Conservation (phyloP, 495 filamentous ascomycete species). For the Lophiostoma macrostomum region DNA sequence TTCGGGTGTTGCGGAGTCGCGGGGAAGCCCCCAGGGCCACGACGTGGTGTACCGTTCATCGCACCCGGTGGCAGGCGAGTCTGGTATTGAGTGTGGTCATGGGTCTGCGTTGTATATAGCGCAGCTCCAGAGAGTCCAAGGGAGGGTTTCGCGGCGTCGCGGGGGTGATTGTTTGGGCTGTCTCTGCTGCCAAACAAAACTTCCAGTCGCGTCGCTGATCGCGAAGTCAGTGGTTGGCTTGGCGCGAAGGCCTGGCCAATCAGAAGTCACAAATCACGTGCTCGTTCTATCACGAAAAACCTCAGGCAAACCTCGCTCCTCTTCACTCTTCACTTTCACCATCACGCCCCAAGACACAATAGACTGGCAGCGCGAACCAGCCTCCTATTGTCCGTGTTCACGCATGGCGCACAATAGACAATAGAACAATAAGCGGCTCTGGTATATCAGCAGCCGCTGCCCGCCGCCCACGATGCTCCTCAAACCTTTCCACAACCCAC, state of each 20-base stretch:
- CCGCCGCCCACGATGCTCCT: no score
- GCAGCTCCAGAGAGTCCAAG: neutral
- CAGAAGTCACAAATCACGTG: neutral
- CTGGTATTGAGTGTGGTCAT: constrained; percentile 6
- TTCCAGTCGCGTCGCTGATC: constrained; percentile 8
- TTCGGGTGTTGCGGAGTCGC: constrained; percentile 57
- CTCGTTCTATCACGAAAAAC: neutral
- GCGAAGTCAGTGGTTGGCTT: constrained; percentile 1
- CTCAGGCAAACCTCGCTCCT: no score
- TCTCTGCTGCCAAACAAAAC: constrained; percentile 11
- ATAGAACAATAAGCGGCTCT: no score
- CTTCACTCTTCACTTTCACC: neutral
- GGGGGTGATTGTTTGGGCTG: neutral
- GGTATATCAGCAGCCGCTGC: no score
- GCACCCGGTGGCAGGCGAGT: constrained; percentile 44
- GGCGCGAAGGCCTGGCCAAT: neutral
- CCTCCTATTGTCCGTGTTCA: no score
- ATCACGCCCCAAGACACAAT: neutral
- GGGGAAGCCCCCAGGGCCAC: constrained; percentile 65
- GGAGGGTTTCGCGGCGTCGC: neutral
- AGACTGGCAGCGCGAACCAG: no score
- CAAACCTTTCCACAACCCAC: no score
- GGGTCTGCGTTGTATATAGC: neutral
- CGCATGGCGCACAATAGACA: no score
- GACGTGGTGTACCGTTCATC: constrained; percentile 72